Evolutionary conservation across 441 rosid species (phyloP).

Genomic region (Breynia disticha): DNA sequence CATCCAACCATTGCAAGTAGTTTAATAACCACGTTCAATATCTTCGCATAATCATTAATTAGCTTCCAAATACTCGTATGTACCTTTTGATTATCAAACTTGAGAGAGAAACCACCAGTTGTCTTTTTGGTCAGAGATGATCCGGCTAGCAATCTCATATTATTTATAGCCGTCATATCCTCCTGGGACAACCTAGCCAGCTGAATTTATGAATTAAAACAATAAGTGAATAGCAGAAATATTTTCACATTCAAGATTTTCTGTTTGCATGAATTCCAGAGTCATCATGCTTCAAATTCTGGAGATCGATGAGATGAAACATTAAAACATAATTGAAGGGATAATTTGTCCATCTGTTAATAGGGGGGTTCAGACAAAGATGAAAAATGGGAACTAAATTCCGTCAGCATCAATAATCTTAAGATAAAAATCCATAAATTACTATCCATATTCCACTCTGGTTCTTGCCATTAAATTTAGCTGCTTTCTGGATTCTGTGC

Average conservation of each 20-base stretch:
- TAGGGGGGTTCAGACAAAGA: not conserved
- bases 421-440: not conserved
- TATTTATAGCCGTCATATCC: conserved; percentile 72
- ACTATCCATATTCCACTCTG: not conserved
- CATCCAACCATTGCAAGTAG: conserved; percentile 5
- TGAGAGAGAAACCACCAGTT: conserved; percentile 54
- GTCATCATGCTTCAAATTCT: no score
- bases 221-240: not conserved
- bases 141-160: conserved; percentile 78
- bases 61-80: conserved; percentile 3
- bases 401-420: not conserved
- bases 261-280: not conserved
- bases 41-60: not conserved
- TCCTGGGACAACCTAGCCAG: conserved; percentile 63
- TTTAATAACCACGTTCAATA: conserved; percentile 1
- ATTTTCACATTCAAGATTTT: not conserved
- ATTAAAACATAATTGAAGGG: no score
- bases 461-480: not conserved
- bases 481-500: not conserved
- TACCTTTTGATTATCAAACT: conserved; percentile 88
- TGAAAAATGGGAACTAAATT: not conserved
- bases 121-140: conserved; percentile 53
- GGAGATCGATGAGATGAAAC: no score
- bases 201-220: conserved; percentile 28
- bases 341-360: no score